A percentile compares a stretch with the other conserved stretches of the same genome.
Conservation (phyloP, 2,329 filamentous ascomycete genomes). For the Fusarium veterinarium region DNA sequence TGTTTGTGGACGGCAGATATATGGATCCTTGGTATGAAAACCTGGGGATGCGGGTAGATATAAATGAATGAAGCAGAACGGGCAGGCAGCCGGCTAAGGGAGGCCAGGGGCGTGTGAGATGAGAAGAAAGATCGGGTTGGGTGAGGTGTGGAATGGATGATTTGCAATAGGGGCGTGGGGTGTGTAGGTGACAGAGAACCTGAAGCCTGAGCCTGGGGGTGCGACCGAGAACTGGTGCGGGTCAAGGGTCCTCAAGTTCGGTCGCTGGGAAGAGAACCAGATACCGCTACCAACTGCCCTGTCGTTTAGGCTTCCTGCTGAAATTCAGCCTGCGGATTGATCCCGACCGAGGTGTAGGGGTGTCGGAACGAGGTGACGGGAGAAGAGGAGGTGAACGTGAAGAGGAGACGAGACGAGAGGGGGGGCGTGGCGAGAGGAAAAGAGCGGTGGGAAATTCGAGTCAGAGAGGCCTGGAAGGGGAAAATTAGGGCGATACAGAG, state of each 20-base stretch:
- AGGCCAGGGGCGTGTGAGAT: slow-evolving; percentile 39
- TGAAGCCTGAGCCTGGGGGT: slow-evolving; percentile 10
- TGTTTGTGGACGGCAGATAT: slow-evolving; percentile 30
- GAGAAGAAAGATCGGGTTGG: slow-evolving; percentile 17
- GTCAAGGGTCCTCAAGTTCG: slow-evolving; percentile 30
- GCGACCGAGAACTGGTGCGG: slow-evolving; percentile 25
- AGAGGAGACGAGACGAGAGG: background rate
- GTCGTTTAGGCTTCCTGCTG: slow-evolving; percentile 18
- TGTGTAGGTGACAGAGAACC: slow-evolving; percentile 1
- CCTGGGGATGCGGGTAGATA: slow-evolving; percentile 45
- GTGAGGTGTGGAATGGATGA: slow-evolving; percentile 34
- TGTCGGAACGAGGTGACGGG: background rate
- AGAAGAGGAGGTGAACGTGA: background rate
- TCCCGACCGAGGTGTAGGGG: slow-evolving; percentile 19
- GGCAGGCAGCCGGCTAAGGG: slow-evolving; percentile 42
- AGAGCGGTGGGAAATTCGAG: slow-evolving; percentile 33
- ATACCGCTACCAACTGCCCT: slow-evolving; percentile 4
- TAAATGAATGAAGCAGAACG: slow-evolving; percentile 43
- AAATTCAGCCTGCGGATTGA: slow-evolving; percentile 15
- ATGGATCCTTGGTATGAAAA: slow-evolving; percentile 29
- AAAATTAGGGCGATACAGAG: slow-evolving; percentile 24
- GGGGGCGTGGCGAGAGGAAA: slow-evolving; percentile 31
- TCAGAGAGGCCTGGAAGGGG: slow-evolving; percentile 10
- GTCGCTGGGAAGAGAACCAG: slow-evolving; percentile 28
- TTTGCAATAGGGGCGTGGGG: slow-evolving; percentile 22